Base-by-base conservation (phyloP, 2,329 filamentous ascomycete genomes). In the Colletotrichum sp. region DNA sequence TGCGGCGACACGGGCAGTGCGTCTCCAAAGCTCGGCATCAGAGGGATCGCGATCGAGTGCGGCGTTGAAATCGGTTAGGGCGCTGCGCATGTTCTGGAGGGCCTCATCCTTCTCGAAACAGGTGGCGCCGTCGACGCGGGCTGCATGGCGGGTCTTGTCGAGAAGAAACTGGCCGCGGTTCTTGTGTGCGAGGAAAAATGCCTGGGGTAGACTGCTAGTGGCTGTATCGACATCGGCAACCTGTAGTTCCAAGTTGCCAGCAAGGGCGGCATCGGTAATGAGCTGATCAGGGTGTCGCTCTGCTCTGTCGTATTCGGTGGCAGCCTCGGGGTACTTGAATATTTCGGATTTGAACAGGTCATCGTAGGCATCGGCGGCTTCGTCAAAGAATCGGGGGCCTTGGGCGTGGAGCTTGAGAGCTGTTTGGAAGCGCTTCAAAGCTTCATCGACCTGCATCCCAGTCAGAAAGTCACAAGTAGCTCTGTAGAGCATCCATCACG, bases 151-250 rank as follows among this genome's bases (percentile, higher is more conserved):
- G 79, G 94, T 91, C 74, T 86, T 87, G 82, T 99, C 96, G n/a
- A 99, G 88, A 74, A 94, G 88, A 82, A 98, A 98, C 81, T 99
- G 95, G 57, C 96, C 97, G 85, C 96, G 93, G 80, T 99, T 99
- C 84, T 99, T 99, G 88, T 98, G 95, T 2, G 96, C 94, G 9
- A 99, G 90, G 81, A 98, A 98, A 24, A 99, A 89, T 13, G 98
- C 96, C 81, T 98, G 96, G 0, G 95, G 93, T 12, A 99, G 87
- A 65, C 94, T 96, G 81, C 94, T 97, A 18, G 93, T 95, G 3
- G 93, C 92, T 32, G 92, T 93, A 78, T 98, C 95, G 65, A 92
- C 91, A 66, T 93, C 91, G 74, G 90, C 91, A 32, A 91, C 90
- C 30, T 90, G 87, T 9, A 89, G 85, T 70, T 91, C 90, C n/a